Conservation (phyloP, 2,329 filamentous ascomycete genomes). For the Plenodomus biglobosus region DNA sequence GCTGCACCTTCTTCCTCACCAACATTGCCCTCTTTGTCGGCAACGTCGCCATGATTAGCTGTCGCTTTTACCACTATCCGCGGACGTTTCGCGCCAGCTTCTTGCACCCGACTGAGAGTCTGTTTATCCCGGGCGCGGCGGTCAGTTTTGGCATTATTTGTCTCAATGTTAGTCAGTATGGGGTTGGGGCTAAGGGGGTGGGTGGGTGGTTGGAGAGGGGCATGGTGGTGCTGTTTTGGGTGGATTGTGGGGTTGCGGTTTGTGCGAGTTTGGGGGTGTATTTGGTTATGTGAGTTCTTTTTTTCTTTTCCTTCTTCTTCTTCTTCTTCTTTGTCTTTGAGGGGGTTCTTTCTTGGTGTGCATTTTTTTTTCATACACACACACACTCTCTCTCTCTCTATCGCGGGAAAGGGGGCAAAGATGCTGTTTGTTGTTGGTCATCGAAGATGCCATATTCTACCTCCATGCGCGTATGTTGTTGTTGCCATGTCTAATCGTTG, state of each 20-base stretch:
- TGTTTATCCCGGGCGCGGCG: conserved; percentile 71
- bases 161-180: conserved; percentile 76
- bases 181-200: conserved; percentile 55
- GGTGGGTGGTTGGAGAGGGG: conserved; percentile 54
- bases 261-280: conserved; percentile 71
- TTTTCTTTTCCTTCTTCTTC: background rate
- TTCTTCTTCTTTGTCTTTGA: background rate
- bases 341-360: background rate
- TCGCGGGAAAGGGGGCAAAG: too few relatives aligned
- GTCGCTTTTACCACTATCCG: conserved; percentile 70
- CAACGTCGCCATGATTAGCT: conserved; percentile 65
- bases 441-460: too few relatives aligned
- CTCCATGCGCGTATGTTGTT: too few relatives aligned
- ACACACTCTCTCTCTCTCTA: too few relatives aligned
- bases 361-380: conserved; percentile 1
- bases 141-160: conserved; percentile 66
- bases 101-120: conserved; percentile 72
- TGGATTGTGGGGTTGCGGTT: conserved; percentile 69
- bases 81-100: conserved; percentile 72
- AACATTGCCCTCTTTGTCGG: conserved; percentile 66
- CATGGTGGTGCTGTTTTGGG: conserved; percentile 73
- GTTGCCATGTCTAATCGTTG: background rate
- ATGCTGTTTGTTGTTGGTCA: too few relatives aligned
- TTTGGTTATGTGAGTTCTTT: conserved; percentile 64
- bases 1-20: conserved; percentile 52